phyloP scores from a whole-genome alignment of 768 basidiomycete genomes.

The Tricholoma matsutake region DNA sequence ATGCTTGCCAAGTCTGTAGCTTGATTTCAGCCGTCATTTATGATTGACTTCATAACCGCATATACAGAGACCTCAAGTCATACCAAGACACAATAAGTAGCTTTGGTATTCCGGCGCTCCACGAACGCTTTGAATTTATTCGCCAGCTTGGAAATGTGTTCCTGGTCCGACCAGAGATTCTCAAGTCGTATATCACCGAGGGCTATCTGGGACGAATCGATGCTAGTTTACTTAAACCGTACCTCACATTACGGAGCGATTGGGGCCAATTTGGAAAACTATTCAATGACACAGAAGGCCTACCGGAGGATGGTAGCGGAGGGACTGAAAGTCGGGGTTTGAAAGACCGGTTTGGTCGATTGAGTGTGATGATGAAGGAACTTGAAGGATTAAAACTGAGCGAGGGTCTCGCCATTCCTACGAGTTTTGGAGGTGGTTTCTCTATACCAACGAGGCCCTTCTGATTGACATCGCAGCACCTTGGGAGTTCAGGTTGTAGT shows the following conservation, averaged over 20 bases:
- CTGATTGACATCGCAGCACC: constrained; percentile 16
- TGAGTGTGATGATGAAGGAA: constrained; percentile 88
- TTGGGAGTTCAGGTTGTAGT: constrained; percentile 19
- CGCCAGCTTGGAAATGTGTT: constrained; percentile 96
- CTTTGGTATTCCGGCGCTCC: constrained; percentile 80
- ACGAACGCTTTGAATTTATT: constrained; percentile 97
- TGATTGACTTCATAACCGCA: background rate
- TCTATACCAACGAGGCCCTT: constrained; percentile 44
- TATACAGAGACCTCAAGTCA: constrained; percentile 82
- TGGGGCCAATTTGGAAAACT: constrained; percentile 84
- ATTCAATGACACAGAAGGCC: constrained; percentile 59
- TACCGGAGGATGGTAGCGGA: constrained; percentile 36
- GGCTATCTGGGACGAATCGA: constrained; percentile 93
- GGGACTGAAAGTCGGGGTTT: constrained; percentile 44
- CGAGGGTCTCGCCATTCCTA: constrained; percentile 56
- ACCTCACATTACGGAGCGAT: constrained; percentile 86
- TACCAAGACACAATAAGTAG: constrained; percentile 88
- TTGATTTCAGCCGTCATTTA: background rate
- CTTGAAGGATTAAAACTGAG: constrained; percentile 63
- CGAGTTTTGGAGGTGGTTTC: constrained; percentile 53
- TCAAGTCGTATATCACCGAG: constrained; percentile 94
- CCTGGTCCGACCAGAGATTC: constrained; percentile 91
- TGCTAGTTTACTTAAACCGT: constrained; percentile 80
- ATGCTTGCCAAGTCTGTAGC: constrained; percentile 91
- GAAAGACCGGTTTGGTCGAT: constrained; percentile 63